A percentile compares a stretch with the other conserved stretches of the same genome.
phyloP scores from a whole-genome alignment of 2,329 filamentous ascomycete species.

The Diaporthe citri region DNA sequence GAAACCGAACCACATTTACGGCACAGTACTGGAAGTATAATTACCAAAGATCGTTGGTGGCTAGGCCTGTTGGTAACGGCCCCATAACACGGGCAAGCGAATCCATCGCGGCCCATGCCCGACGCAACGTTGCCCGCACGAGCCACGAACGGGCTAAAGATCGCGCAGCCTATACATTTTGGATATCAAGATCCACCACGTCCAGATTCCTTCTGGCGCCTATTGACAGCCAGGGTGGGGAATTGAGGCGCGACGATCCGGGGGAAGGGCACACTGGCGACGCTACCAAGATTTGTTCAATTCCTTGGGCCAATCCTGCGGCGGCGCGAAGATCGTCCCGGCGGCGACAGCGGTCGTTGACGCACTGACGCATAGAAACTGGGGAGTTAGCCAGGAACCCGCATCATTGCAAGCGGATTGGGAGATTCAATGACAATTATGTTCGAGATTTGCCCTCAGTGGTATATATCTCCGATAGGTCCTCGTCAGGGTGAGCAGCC shows the following conservation, averaged over 20 bases:
- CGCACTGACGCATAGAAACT: neutral
- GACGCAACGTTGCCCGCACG: conserved; percentile 29
- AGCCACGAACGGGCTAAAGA: neutral
- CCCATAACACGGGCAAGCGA: neutral
- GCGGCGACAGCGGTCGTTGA: neutral
- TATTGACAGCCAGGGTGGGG: neutral
- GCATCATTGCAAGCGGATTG: neutral
- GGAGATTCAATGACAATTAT: neutral
- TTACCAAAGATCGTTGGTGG: conserved; percentile 1
- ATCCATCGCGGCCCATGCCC: conserved; percentile 24
- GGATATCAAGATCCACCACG: conserved; percentile 8
- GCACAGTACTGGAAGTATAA: neutral
- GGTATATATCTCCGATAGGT: neutral
- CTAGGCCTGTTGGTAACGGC: conserved; percentile 3
- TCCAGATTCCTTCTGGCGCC: neutral
- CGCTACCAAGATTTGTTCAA: neutral
- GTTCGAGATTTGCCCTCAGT: conserved; percentile 6
- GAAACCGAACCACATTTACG: neutral
- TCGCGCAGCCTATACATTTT: conserved; percentile 11
- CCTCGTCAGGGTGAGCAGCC: neutral
- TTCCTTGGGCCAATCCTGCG: neutral
- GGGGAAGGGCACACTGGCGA: neutral
- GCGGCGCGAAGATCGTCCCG: neutral
- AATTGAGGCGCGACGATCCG: conserved; percentile 9
- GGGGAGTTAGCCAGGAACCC: neutral